Base-by-base conservation (phyloP, 2,329 filamentous ascomycete species). In the Pseudogymnoascus sp. region DNA sequence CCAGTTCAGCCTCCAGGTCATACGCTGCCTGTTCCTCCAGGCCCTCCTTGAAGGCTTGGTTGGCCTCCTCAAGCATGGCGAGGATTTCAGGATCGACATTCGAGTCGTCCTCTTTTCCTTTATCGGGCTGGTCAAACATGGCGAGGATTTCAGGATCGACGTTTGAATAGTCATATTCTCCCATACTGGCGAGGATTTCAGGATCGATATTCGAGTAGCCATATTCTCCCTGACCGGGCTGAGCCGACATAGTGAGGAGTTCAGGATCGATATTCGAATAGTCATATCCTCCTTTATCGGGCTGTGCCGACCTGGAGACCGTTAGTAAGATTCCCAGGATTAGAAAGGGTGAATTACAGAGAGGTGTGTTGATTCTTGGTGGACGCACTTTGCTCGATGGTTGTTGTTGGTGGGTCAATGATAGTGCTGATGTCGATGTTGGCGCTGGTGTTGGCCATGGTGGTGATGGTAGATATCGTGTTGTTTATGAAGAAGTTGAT, bases 101-200 rank as follows among this genome's bases (percentile, higher is more conserved):
- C n/a, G 10, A 13, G 10, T 57, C 7, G 10, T 57, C 28, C 14
- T 57, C 48, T 57, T 13, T 3, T 23, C 5, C 51, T 19, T 19
- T 16, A 10, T 57, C 19, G 10, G 51, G n/a, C 25, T 57, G 25
- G 5, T 34, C 51, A 16, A 57, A 28, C 51, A 57, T 57, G n/a
- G 51, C 16, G 51, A 57, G 51, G 28, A 57, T 19, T 57, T 57
- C 51, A 34, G 51, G 51, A 34, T 57, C 51, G n/a, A 57, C n/a
- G 5, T 57, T 16, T 10, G 5, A 13, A 5, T 34, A 2, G 10
- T 57, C 28, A 10, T 57, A 28, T 34, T 31, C 19, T 23, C 10
- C 51, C 6, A 14, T 16, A 10, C 34, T 57, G 28, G 51, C 28
- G 28, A 57, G 51, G 28, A 57, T 19, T 34, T 34, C 28, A 34